These are phyloP conservation scores for Phytophthora sojae DNA, from an alignment of 352 stramenopile genomes.

Conservation along the genomic window DNA sequence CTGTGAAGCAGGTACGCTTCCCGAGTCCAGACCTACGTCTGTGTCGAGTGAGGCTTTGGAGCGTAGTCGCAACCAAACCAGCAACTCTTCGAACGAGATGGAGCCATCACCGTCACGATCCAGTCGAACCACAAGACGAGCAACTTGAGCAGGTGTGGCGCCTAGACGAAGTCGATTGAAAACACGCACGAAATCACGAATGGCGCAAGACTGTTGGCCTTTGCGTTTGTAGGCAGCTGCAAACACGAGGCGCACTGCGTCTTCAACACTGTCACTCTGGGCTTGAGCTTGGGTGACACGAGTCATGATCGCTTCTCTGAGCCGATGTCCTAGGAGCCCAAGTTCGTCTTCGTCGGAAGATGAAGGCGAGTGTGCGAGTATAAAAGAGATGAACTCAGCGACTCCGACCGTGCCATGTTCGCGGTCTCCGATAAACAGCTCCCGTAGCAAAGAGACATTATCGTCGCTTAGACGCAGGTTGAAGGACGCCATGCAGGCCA, in stretches of 20 bases:
- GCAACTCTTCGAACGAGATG: slow-evolving; percentile 76
- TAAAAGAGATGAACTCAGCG: slow-evolving; percentile 80
- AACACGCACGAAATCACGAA: slow-evolving; percentile 46
- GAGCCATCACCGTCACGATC: slow-evolving; percentile 60
- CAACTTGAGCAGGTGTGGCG: slow-evolving; percentile 55
- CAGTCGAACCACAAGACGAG: slow-evolving; percentile 57
- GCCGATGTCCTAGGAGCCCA: slow-evolving; percentile 53
- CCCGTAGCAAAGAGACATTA: slow-evolving; percentile 56
- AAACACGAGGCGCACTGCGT: slow-evolving; percentile 69
- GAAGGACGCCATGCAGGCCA: slow-evolving; percentile 58
- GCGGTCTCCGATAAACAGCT: slow-evolving; percentile 55
- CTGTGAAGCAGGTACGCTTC: neutral
- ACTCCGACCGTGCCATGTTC: slow-evolving; percentile 58
- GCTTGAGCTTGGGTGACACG: slow-evolving; percentile 44
- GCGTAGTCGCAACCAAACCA: slow-evolving; percentile 67
- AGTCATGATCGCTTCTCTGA: slow-evolving; percentile 58
- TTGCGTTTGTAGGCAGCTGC: slow-evolving; percentile 44
- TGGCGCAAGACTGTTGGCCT: slow-evolving; percentile 33
- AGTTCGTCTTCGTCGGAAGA: slow-evolving; percentile 46
- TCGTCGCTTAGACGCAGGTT: slow-evolving; percentile 49
- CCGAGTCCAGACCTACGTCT: neutral
- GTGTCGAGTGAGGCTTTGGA: slow-evolving; percentile 3
- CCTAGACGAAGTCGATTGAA: slow-evolving; percentile 52
- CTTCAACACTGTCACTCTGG: slow-evolving; percentile 50
- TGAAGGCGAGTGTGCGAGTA: slow-evolving; percentile 44